Percentiles rank a stretch among this genome's conserved stretches.
phyloP scores from a whole-genome alignment of 225 moss, liverwort and hornwort genomes.

The Polytrichum formosum region DNA sequence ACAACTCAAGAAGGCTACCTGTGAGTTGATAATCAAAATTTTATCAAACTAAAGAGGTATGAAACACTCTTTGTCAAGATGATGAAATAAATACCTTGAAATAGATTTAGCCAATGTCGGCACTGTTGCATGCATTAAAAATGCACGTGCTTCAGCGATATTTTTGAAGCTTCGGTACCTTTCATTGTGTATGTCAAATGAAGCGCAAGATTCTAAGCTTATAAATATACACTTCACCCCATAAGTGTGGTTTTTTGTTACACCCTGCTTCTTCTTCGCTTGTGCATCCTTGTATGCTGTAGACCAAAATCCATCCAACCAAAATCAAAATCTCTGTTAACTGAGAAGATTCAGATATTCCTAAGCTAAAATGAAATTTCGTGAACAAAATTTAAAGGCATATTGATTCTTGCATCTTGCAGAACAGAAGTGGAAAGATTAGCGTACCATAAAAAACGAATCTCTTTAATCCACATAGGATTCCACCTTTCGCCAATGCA shows the following conservation, averaged over 20 bases:
- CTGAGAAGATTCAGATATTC: too few relatives aligned
- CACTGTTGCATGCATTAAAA: slow-evolving; percentile 44
- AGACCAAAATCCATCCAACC: slow-evolving; percentile 1
- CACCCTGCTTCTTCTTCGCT: slow-evolving; percentile 38
- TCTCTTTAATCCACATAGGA: slow-evolving; percentile 30
- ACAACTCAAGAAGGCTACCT: too few relatives aligned
- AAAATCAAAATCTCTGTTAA: background rate
- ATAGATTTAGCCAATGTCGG: slow-evolving; percentile 27
- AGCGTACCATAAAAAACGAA: slow-evolving; percentile 33
- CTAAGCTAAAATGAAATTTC: too few relatives aligned
- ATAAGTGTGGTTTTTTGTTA: slow-evolving; percentile 19
- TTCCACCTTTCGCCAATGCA: slow-evolving; percentile 26
- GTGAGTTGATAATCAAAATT: too few relatives aligned
- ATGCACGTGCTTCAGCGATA: slow-evolving; percentile 22
- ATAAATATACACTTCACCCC: slow-evolving; percentile 28
- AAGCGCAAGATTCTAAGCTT: slow-evolving; percentile 21
- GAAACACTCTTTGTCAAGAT: background rate
- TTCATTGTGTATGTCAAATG: slow-evolving; percentile 6
- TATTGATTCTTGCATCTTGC: too few relatives aligned
- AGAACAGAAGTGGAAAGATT: background rate
- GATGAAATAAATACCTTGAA: slow-evolving; percentile 21
- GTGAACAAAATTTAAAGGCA: too few relatives aligned
- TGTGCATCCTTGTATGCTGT: slow-evolving; percentile 41
- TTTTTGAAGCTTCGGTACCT: slow-evolving; percentile 3
- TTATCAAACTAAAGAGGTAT: too few relatives aligned